These are phyloP conservation scores for Iris pallida DNA, from an alignment of 116 monocot genomes.

Conservation along the genomic window DNA sequence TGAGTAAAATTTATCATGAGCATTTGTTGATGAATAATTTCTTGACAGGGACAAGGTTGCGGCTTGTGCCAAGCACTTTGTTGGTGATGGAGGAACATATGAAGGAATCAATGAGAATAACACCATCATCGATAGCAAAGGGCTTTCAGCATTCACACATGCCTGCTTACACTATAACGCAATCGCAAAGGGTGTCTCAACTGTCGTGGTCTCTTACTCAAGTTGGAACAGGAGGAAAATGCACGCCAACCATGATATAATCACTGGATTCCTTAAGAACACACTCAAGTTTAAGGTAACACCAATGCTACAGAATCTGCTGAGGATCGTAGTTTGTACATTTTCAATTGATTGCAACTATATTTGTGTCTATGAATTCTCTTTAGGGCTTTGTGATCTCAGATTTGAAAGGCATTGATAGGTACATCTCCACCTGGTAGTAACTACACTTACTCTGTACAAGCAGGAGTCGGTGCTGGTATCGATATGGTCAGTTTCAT, in stretches of 20 bases:
- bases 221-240: constrained; percentile 67
- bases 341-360: too few species aligned
- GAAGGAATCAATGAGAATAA: too few species aligned
- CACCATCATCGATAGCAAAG: constrained; percentile 35
- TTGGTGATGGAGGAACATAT: constrained; percentile 61
- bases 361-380: background rate
- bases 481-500: constrained; percentile 43
- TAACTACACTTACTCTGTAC: constrained; percentile 38
- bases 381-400: constrained; percentile 48
- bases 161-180: constrained; percentile 44
- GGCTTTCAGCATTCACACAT: constrained; percentile 39
- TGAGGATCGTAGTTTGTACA: too few species aligned
- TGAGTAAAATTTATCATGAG: too few species aligned
- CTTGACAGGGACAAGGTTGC: constrained; percentile 40
- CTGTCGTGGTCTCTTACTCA: constrained; percentile 59
- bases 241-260: constrained; percentile 42
- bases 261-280: constrained; percentile 50
- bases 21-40: background rate
- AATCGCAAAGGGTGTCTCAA: constrained; percentile 43
- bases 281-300: constrained; percentile 43
- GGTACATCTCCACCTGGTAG: constrained; percentile 28
- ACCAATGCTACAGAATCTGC: background rate
- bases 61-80: constrained; percentile 59
- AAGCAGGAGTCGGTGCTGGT: too few species aligned
- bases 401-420: constrained; percentile 48